Percentiles rank a stretch among this genome's conserved stretches.
Conservation (phyloP, 148 eudicot genomes). For the Salicornia ramosissima region DNA sequence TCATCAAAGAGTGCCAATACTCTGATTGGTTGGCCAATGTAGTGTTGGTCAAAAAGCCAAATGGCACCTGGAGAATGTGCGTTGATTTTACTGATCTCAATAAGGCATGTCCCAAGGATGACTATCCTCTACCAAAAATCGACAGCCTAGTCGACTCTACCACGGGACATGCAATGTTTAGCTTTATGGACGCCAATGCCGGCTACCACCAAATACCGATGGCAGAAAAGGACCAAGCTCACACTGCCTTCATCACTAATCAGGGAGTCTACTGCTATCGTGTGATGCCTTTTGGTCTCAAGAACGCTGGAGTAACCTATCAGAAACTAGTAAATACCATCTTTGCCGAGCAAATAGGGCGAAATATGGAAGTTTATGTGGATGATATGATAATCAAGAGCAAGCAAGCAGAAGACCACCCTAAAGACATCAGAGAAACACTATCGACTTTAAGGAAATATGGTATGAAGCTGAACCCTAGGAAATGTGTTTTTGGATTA, state of each 20-base stretch:
- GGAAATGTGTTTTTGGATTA: no score
- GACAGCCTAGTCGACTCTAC: not conserved
- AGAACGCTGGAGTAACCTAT: not conserved
- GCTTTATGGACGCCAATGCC: not conserved
- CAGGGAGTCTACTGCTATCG: not conserved
- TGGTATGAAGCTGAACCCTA: no score
- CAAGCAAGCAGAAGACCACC: no score
- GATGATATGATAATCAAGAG: no score
- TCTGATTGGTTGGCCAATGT: not conserved
- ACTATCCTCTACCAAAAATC: not conserved
- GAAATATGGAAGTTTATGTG: no score
- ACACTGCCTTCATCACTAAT: not conserved
- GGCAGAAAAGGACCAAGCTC: not conserved
- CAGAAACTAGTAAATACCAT: not conserved
- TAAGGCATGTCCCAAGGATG: not conserved
- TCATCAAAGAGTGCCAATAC: not conserved
- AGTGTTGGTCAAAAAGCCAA: not conserved
- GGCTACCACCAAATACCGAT: not conserved
- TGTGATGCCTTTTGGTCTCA: not conserved
- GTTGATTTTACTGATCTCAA: not conserved
- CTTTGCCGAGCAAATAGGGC: no score
- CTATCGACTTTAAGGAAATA: no score
- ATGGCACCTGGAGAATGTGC: not conserved
- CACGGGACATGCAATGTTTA: not conserved
- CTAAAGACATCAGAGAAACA: no score